Base-by-base conservation (phyloP, 306 rosid genomes). In the Begonia masoniana region DNA sequence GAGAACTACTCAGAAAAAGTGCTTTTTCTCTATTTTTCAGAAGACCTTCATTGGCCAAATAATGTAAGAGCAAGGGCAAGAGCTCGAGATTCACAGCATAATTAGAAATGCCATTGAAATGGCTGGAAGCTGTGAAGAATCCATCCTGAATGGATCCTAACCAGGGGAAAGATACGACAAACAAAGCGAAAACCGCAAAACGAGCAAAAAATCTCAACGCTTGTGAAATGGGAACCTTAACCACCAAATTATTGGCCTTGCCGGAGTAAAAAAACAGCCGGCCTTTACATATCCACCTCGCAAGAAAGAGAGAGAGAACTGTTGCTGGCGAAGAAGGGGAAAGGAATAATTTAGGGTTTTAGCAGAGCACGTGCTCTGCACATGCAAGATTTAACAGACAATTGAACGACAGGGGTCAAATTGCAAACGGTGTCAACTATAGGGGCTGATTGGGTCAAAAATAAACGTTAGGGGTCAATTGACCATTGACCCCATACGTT, bases 1-100 rank as follows among this genome's bases (percentile, higher is more conserved):
- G 39, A 31, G 39, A 31, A 19, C n/a, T 26, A 56, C 50, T 24
- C 0, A 80, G 10, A 24, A 68, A 62, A 15, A 76, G 24, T 1
- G 73, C 61, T 31, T 65, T 78, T 1, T 43, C 50, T 26, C 42
- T 54, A 0, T 26, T 24, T 42, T 59, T 70, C 15, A 68, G 4
- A 35, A 84, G 61, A 2, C 87, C 82, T 65, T 83, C 88, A 5
- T 76, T 74, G 9, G 59, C 64, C 50, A 81, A 59, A 62, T 78
- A 80, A 4, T 14, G 76, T 55, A 81, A 62, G 45, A 81, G 15
- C 12, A 61, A 4, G 0, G 80, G 58, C 19, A 78, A 19, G 12
- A 66, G 24, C 4, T 55, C 60, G 11, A 66, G 13, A 10, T 52
- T 48, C 42, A 61, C 51, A 42, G 43, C 19, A 15, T 59, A 6